phyloP scores from a whole-genome alignment of 331 rosid species.

The Acacia pycnantha region DNA sequence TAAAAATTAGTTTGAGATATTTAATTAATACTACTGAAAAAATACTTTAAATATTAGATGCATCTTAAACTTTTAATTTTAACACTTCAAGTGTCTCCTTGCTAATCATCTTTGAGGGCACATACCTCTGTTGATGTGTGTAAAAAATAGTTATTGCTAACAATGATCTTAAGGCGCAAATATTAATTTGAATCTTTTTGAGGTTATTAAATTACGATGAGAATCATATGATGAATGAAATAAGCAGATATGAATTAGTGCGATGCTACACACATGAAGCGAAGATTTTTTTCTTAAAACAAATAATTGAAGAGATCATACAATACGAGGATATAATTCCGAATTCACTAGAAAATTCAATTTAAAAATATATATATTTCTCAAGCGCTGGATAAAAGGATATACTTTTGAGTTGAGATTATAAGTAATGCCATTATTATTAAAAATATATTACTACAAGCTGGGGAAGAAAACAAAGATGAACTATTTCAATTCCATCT shows the following conservation, averaged over 20 bases:
- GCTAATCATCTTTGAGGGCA: not conserved
- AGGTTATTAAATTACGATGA: not conserved
- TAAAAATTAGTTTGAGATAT: too few relatives aligned
- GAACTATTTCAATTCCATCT: conserved; percentile 20
- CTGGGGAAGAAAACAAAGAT: conserved; percentile 5
- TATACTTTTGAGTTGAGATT: not conserved
- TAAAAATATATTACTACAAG: too few relatives aligned
- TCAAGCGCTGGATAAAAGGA: not conserved
- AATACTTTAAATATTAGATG: too few relatives aligned
- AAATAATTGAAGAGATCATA: not conserved
- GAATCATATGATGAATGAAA: not conserved
- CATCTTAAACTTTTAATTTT: too few relatives aligned
- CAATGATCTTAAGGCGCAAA: not conserved
- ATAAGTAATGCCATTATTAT: conserved; percentile 1
- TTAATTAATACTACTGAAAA: too few relatives aligned
- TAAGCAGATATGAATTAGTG: not conserved
- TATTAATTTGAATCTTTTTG: not conserved
- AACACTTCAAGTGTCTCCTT: too few relatives aligned
- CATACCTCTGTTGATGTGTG: not conserved
- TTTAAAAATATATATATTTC: not conserved
- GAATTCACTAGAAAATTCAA: not conserved
- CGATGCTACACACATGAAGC: not conserved
- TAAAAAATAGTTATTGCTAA: too few relatives aligned
- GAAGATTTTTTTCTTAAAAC: not conserved
- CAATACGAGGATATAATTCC: not conserved